These are phyloP conservation scores for Arthrobotrys iridis DNA, from an alignment of 2,329 filamentous ascomycete species.

Conservation along the genomic window DNA sequence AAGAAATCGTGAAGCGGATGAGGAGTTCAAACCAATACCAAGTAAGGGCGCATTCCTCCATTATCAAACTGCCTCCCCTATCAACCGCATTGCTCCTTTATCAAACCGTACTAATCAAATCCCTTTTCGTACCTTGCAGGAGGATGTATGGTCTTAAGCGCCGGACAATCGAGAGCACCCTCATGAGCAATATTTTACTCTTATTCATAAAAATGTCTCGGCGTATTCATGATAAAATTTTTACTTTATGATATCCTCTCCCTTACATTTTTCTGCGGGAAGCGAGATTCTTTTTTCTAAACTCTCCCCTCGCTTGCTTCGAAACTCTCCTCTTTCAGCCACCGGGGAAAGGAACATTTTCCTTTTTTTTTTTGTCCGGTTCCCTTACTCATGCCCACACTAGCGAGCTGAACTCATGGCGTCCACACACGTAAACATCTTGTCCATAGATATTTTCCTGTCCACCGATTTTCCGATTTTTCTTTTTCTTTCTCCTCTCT, in stretches of 20 bases:
- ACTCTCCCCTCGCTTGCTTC: slow-evolving; percentile 19
- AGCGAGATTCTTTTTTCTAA: slow-evolving; percentile 8
- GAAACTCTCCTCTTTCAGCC: no score
- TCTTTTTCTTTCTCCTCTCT: background rate
- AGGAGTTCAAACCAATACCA: slow-evolving; percentile 95
- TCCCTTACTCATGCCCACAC: no score
- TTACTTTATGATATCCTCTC: background rate
- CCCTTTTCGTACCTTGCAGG: slow-evolving; percentile 64
- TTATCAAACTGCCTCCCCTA: no score
- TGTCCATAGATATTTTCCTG: slow-evolving; percentile 27
- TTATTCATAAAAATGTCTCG: slow-evolving; percentile 16
- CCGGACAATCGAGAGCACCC: slow-evolving; percentile 7
- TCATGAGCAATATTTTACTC: slow-evolving; percentile 16
- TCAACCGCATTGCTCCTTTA: background rate
- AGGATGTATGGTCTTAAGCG: slow-evolving; percentile 75
- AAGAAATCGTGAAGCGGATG: slow-evolving; percentile 98
- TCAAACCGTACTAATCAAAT: slow-evolving; percentile 20
- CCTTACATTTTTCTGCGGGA: background rate
- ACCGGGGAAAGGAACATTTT: no score
- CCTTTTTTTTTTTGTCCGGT: no score
- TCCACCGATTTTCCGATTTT: slow-evolving; percentile 4
- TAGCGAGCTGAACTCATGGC: no score
- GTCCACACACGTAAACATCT: slow-evolving; percentile 4
- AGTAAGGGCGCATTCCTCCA: slow-evolving; percentile 61
- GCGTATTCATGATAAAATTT: background rate